These are phyloP conservation scores for Colletotrichum melonis DNA, from an alignment of 2,329 filamentous ascomycete species.

Conservation along the genomic window DNA sequence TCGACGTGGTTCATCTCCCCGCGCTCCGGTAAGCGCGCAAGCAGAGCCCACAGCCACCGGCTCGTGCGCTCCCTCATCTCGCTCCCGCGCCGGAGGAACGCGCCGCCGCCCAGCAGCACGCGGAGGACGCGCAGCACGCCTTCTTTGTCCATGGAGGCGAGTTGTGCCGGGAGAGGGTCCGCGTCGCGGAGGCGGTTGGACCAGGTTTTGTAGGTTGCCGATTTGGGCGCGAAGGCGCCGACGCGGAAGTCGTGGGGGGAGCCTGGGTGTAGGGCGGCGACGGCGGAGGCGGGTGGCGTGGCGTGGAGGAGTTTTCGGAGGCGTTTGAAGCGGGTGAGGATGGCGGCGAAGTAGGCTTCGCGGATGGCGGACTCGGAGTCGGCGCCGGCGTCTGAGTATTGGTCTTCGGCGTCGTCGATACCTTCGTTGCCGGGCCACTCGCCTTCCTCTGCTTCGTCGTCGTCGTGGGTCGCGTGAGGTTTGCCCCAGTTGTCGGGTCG, in stretches of 20 bases:
- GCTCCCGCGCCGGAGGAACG: slow-evolving; percentile 70
- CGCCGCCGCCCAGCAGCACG: slow-evolving; percentile 72
- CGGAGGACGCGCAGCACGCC: slow-evolving; percentile 75
- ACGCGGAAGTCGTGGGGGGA: slow-evolving; percentile 66
- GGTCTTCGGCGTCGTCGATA: slow-evolving; percentile 41
- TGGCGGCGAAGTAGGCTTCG: slow-evolving; percentile 74
- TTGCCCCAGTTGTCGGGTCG: slow-evolving; percentile 54
- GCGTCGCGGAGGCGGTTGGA: slow-evolving; percentile 60
- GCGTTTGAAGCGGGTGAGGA: slow-evolving; percentile 73
- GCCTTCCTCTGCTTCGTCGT: slow-evolving; percentile 39
- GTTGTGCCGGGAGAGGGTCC: slow-evolving; percentile 68
- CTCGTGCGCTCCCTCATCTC: slow-evolving; percentile 75
- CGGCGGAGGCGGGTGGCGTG: slow-evolving; percentile 62
- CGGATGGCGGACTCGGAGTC: slow-evolving; percentile 59
- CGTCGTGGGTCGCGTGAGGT: slow-evolving; percentile 42
- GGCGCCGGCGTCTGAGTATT: slow-evolving; percentile 37
- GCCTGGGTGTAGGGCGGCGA: slow-evolving; percentile 59
- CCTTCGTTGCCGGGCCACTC: slow-evolving; percentile 41
- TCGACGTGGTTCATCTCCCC: slow-evolving; percentile 82
- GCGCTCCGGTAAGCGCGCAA: slow-evolving; percentile 79
- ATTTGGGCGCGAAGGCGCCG: slow-evolving; percentile 62
- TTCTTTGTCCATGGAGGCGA: slow-evolving; percentile 74
- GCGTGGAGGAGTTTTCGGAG: slow-evolving; percentile 72
- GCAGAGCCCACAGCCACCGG: slow-evolving; percentile 86
- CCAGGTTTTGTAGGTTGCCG: slow-evolving; percentile 64